A percentile compares a stretch with the other conserved stretches of the same genome.
These are phyloP conservation scores for Orychophragmus violaceus DNA, from an alignment of 345 rosid species.

Conservation along the genomic window DNA sequence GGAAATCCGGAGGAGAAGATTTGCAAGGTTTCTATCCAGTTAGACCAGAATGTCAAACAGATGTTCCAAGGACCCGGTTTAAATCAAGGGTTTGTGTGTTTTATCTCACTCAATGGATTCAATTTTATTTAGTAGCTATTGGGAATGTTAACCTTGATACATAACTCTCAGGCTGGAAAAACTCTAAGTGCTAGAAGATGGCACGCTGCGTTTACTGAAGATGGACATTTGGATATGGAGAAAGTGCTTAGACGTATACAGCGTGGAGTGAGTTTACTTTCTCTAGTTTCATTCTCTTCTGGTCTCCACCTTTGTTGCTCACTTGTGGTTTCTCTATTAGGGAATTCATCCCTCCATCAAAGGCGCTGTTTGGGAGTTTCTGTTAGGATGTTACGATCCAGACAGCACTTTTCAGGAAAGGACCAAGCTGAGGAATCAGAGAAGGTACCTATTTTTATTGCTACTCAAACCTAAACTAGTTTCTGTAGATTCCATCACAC, in stretches of 20 bases:
- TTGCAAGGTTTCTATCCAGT: conserved; percentile 69
- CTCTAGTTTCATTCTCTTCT: neutral
- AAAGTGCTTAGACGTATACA: conserved; percentile 84
- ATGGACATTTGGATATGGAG: conserved; percentile 82
- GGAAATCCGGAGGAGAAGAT: conserved; percentile 53
- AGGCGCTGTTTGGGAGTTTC: conserved; percentile 89
- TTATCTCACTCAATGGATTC: neutral
- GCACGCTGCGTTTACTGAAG: conserved; percentile 78
- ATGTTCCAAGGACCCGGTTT: conserved; percentile 68
- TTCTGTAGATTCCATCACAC: conserved; percentile 2
- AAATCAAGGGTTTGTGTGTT: conserved; percentile 50
- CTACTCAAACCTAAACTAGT: neutral
- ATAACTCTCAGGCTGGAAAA: conserved; percentile 59
- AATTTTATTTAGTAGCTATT: neutral
- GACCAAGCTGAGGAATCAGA: conserved; percentile 47
- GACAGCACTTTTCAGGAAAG: conserved; percentile 76
- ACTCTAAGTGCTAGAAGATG: conserved; percentile 90
- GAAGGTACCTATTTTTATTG: too few species aligned
- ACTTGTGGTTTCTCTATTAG: conserved; percentile 39
- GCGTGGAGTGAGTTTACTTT: conserved; percentile 56
- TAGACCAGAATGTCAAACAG: conserved; percentile 59
- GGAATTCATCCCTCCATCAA: conserved; percentile 95
- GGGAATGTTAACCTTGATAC: neutral
- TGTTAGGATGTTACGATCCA: conserved; percentile 93
- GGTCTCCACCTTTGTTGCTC: neutral